Conservation (phyloP, 2,329 filamentous ascomycete genomes). For the Fusarium sacchari region DNA sequence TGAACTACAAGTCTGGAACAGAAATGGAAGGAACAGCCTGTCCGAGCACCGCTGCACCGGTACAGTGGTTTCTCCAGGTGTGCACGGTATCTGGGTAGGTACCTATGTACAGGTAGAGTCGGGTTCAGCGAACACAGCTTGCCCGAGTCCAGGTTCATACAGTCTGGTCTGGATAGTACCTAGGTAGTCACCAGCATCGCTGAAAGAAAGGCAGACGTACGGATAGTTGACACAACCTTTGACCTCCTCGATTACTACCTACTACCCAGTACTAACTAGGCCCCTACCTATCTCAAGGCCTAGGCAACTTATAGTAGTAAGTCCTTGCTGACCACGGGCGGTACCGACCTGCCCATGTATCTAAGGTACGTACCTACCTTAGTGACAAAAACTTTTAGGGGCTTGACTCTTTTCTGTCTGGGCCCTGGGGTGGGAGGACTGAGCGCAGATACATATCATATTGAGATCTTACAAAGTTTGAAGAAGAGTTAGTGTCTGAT, state of each 20-base stretch:
- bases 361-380: not conserved
- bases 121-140: not conserved
- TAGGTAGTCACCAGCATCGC: not conserved
- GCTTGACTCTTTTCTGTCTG: not conserved
- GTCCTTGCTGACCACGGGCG: not conserved
- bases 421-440: constrained; percentile 14
- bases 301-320: not conserved
- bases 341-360: not conserved
- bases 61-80: not conserved
- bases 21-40: constrained; percentile 30
- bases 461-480: constrained; percentile 14
- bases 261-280: too few relatives aligned
- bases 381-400: not conserved
- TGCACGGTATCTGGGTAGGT: too few relatives aligned
- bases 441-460: constrained; percentile 5
- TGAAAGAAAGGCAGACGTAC: not conserved
- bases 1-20: constrained; percentile 35
- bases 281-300: not conserved
- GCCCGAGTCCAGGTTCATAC: not conserved
- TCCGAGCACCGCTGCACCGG: not conserved
- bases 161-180: not conserved
- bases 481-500: not conserved
- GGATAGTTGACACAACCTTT: not conserved
- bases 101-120: too few relatives aligned
- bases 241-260: not conserved